Evolutionary conservation across 2,329 filamentous ascomycete genomes (phyloP).

Genomic region (Colletotrichum sp.): DNA sequence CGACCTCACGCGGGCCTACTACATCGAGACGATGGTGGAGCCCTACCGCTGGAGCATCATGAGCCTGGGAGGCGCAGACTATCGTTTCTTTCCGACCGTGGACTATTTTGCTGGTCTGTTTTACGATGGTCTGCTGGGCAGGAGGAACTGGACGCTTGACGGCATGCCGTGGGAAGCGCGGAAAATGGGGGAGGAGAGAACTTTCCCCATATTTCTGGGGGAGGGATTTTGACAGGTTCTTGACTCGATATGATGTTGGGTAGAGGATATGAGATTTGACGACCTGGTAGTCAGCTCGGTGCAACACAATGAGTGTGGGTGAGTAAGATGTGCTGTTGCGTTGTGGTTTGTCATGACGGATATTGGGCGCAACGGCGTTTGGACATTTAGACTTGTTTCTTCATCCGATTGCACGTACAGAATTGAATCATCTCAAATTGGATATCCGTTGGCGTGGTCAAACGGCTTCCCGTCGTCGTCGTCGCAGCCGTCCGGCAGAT

Average conservation of each 20-base stretch:
- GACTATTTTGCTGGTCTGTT: background rate
- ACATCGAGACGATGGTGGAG: background rate
- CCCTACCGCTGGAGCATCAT: background rate
- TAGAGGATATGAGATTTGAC: background rate
- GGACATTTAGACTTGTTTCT: background rate
- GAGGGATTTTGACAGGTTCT: background rate
- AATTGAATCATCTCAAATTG: background rate
- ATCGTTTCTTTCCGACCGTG: background rate
- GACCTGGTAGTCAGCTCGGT: too few species aligned
- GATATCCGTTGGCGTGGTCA: background rate
- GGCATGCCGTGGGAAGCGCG: constrained; percentile 1
- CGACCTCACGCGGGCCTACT: constrained; percentile 4
- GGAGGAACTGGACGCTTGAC: background rate
- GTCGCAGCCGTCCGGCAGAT: background rate
- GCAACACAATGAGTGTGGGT: background rate
- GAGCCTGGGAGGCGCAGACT: background rate
- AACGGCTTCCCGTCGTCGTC: background rate
- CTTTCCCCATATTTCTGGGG: background rate
- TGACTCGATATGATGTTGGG: background rate
- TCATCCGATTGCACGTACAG: background rate
- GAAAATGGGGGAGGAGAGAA: background rate
- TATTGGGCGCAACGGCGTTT: background rate
- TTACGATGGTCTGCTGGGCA: background rate
- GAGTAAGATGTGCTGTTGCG: background rate
- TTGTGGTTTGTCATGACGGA: background rate